Conservation (phyloP, 345 rosid genomes). For the Linum lewisii region DNA sequence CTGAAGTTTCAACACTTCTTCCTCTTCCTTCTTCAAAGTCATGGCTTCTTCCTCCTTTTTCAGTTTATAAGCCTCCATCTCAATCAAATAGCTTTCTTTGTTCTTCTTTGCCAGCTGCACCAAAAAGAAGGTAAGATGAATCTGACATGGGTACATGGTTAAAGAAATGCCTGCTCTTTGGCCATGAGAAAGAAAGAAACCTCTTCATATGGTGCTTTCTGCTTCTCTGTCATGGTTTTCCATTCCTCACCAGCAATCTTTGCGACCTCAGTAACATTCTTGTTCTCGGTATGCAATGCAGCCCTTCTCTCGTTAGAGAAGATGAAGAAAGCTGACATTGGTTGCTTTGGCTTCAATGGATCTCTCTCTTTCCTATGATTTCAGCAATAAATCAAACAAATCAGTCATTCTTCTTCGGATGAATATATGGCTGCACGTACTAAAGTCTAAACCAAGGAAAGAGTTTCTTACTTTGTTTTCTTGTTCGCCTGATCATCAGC, state of each 20-base stretch:
- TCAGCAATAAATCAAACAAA: neutral
- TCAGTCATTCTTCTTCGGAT: neutral
- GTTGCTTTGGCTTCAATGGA: constrained; percentile 84
- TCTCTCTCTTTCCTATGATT: constrained; percentile 70
- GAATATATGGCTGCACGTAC: too few species aligned
- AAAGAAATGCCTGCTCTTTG: neutral
- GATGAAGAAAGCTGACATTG: constrained; percentile 65
- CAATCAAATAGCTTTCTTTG: constrained; percentile 63
- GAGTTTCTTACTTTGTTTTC: constrained; percentile 37
- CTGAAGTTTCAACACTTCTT: constrained; percentile 72
- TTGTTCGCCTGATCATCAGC: constrained; percentile 54
- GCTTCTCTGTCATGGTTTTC: constrained; percentile 66
- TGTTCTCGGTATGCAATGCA: constrained; percentile 43
- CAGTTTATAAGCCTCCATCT: constrained; percentile 77
- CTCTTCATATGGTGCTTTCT: constrained; percentile 61
- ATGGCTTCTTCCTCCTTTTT: constrained; percentile 61
- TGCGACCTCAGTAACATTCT: constrained; percentile 53
- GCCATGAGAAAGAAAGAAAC: constrained; percentile 18
- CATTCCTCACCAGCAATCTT: constrained; percentile 79
- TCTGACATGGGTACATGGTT: neutral
- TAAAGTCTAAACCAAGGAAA: neutral
- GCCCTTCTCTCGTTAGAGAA: constrained; percentile 69
- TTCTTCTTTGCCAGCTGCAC: constrained; percentile 66
- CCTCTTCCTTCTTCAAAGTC: constrained; percentile 53
- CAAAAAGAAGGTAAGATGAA: neutral